These are phyloP conservation scores for Ministeria vibrans DNA, from an alignment of 78 protist species.

Conservation along the genomic window DNA sequence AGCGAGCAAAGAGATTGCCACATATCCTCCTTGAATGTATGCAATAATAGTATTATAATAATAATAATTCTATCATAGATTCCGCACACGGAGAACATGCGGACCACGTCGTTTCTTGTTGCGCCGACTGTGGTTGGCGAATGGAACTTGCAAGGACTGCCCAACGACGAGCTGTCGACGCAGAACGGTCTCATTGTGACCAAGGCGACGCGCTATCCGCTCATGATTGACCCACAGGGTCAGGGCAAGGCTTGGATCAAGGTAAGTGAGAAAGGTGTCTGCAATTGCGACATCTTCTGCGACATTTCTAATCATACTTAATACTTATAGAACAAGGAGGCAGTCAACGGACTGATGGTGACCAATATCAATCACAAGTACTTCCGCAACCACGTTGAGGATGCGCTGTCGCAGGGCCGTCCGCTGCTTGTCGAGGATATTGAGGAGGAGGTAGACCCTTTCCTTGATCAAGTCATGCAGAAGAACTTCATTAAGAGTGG, in stretches of 20 bases:
- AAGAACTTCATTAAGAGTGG: conserved; percentile 61
- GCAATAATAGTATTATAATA: too few relatives aligned
- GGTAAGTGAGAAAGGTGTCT: too few relatives aligned
- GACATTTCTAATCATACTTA: too few relatives aligned
- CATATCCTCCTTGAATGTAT: too few relatives aligned
- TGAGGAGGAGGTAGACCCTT: conserved; percentile 69
- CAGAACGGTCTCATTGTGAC: conserved; percentile 87
- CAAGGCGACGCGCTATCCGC: conserved; percentile 58
- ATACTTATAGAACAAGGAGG: conserved; percentile 46
- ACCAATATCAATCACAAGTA: conserved; percentile 33
- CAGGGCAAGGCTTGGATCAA: conserved; percentile 80
- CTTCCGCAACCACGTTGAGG: conserved; percentile 58
- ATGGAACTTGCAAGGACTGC: conserved; percentile 84
- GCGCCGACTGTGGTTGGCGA: conserved; percentile 71
- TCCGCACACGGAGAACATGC: too few relatives aligned
- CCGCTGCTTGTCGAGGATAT: conserved; percentile 73
- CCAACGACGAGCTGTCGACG: conserved; percentile 80
- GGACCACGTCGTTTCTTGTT: too few relatives aligned
- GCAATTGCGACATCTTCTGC: too few relatives aligned
- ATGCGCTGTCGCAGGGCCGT: conserved; percentile 49
- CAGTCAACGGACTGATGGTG: conserved; percentile 24
- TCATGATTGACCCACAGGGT: conserved; percentile 88
- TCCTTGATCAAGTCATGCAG: conserved; percentile 80
- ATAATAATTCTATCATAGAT: too few relatives aligned
- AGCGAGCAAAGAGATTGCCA: too few relatives aligned